Percentiles rank a stretch among this genome's conserved stretches.
Conservation (phyloP, 192 early-diverging fungal genomes). For the Kappamyces sp. region DNA sequence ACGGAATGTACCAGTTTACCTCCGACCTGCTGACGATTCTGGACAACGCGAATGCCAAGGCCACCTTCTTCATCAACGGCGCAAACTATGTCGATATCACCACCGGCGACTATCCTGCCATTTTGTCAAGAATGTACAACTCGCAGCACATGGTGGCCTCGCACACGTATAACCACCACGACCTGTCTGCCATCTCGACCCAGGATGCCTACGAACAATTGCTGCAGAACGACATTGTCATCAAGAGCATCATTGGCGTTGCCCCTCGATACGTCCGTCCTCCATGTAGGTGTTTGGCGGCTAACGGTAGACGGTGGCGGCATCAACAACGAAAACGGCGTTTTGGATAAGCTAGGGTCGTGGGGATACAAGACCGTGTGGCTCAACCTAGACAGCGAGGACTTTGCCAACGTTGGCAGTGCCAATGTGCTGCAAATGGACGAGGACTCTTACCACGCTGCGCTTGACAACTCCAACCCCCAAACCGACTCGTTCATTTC, state of each 20-base stretch:
- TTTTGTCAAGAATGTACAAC: conserved; percentile 23
- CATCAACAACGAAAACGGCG: neutral
- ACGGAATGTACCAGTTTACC: conserved; percentile 38
- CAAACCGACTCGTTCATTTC: neutral
- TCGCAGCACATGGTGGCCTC: conserved; percentile 42
- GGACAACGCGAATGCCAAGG: conserved; percentile 27
- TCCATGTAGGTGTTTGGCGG: conserved; percentile 28
- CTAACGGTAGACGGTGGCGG: too few relatives aligned
- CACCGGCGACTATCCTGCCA: conserved; percentile 5
- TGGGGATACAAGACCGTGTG: conserved; percentile 6
- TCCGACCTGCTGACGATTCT: conserved; percentile 25
- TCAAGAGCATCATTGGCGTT: conserved; percentile 14
- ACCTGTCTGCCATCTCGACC: conserved; percentile 18
- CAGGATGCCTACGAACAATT: neutral
- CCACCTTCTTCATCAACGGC: conserved; percentile 70
- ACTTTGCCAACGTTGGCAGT: neutral
- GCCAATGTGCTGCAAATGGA: neutral
- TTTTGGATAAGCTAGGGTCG: too few relatives aligned
- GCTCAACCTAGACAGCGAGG: neutral
- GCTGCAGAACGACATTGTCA: neutral
- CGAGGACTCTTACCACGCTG: neutral
- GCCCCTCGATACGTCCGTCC: conserved; percentile 51
- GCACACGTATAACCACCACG: conserved; percentile 42
- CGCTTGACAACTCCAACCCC: neutral
- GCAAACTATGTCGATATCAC: conserved; percentile 34